These are phyloP conservation scores for Wickerhamomyces tratensis DNA, from an alignment of 805 yeast genomes.

Conservation along the genomic window DNA sequence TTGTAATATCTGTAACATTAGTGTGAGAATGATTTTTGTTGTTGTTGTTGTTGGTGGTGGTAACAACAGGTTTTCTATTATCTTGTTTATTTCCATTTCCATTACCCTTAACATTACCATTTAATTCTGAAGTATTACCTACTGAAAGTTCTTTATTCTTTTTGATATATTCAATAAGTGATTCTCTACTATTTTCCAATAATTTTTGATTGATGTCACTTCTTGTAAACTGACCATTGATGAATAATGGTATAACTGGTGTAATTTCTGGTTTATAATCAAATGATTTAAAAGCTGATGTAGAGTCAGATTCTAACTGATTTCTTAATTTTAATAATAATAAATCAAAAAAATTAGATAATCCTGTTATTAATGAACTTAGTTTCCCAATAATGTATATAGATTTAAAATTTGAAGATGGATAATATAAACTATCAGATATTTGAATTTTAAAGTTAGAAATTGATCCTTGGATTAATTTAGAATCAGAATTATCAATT, in stretches of 20 bases:
- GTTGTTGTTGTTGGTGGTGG: too few species aligned
- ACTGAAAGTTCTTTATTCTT: neutral
- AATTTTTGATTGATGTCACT: constrained; percentile 5
- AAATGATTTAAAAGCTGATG: neutral
- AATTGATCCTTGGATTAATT: too few species aligned
- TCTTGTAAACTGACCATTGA: neutral
- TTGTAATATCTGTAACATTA: too few species aligned
- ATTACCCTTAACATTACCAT: neutral
- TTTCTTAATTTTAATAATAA: neutral
- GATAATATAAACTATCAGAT: neutral
- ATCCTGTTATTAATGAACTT: neutral
- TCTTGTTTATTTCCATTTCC: neutral
- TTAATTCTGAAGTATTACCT: neutral
- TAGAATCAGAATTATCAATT: too few species aligned
- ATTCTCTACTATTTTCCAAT: constrained; percentile 3
- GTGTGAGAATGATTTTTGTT: too few species aligned
- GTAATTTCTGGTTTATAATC: constrained; percentile 2
- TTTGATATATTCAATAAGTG: constrained; percentile 2
- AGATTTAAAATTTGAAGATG: constrained; percentile 9
- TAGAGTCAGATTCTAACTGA: neutral
- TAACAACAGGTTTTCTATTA: neutral
- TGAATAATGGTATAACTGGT: constrained; percentile 3
- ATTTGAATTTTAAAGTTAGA: too few species aligned
- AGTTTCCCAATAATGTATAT: constrained; percentile 1
- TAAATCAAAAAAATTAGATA: neutral